Base-by-base conservation (phyloP, 208 protist species). In the Acanthamoeba lenticulata region DNA sequence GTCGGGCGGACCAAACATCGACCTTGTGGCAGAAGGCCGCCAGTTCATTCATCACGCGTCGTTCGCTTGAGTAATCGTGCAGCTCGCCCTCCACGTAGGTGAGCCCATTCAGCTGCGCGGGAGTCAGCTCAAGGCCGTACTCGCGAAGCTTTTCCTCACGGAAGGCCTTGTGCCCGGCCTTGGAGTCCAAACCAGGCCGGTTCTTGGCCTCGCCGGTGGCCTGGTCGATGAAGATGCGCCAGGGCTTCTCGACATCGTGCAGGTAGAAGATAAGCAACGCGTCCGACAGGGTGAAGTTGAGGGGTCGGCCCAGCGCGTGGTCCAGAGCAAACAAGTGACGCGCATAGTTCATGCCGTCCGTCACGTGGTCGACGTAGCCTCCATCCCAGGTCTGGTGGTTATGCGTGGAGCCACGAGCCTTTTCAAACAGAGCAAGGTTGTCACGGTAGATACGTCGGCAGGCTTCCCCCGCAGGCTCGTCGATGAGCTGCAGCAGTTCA, bases 341-440 rank as follows among this genome's bases (percentile, higher is more conserved):
- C 17, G 69, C 69, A 24, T 81, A 81, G 69, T 81, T 81, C 69
- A 81, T 81, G 36, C 69, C 69, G 69, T 81, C 69, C 24, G 69
- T 81, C n/a, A 81, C 69, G 69, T 81, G 69, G 40, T 81, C 69
- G 40, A 81, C 40, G 69, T 81, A 81, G 69, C 69, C 69, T 0
- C 69, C 69, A 19, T 81, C 69, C 69, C 69, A 81, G 17, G 69
- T 81, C 69, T 81, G 69, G 69, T 81, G 69, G 40, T 81, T 81
- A 19, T 81, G 69, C 38, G 69, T 81, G 40, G 69, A 81, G 69
- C 69, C 69, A 7, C 69, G 69, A 2, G 69, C 69, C 69, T 81
- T 81, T 19, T 81, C 69, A 19, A 81, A 81, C 69, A 81, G 38
- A 19, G 21, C 38, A 15, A 81, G 4, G 69, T 81, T 81, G 69